Conservation (phyloP, 1,284 basidiomycete species). For the Testicularia cyperi region DNA sequence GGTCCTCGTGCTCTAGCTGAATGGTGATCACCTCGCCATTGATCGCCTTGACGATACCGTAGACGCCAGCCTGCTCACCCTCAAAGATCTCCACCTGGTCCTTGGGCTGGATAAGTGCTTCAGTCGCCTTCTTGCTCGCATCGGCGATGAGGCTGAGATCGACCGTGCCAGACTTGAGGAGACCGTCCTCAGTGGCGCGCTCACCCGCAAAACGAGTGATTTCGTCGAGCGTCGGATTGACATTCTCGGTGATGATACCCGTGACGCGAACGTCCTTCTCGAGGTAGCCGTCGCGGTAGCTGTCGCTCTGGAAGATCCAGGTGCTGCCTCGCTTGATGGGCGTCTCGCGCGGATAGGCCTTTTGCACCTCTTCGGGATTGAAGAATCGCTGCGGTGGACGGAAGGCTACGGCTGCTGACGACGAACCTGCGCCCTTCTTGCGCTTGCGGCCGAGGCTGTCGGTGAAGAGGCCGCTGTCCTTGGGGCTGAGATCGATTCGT, state of each 20-base stretch:
- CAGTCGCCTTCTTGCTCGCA: conserved; percentile 79
- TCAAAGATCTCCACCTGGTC: conserved; percentile 97
- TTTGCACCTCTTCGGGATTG: conserved; percentile 88
- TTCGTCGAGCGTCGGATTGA: conserved; percentile 93
- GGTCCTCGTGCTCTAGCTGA: conserved; percentile 72
- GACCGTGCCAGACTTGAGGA: conserved; percentile 61
- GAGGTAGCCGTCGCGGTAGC: conserved; percentile 90
- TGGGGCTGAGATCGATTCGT: conserved; percentile 82
- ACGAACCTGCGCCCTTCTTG: conserved; percentile 53
- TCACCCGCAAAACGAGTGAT: conserved; percentile 81
- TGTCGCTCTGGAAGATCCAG: conserved; percentile 80
- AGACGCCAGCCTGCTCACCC: conserved; percentile 89
- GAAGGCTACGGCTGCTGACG: conserved; percentile 63
- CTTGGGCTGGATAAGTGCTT: conserved; percentile 89
- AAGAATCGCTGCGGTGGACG: conserved; percentile 90
- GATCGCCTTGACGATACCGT: conserved; percentile 88
- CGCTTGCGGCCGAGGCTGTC: conserved; percentile 58
- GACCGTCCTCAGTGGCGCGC: conserved; percentile 37
- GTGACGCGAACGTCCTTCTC: conserved; percentile 91
- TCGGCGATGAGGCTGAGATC: conserved; percentile 84
- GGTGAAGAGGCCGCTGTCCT: conserved; percentile 60
- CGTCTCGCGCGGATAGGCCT: conserved; percentile 78
- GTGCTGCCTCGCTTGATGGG: conserved; percentile 44
- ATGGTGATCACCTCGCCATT: conserved; percentile 83
- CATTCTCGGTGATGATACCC: conserved; percentile 79